phyloP scores from a whole-genome alignment of 192 early-diverging fungal species.

The Coemansia pectinata region DNA sequence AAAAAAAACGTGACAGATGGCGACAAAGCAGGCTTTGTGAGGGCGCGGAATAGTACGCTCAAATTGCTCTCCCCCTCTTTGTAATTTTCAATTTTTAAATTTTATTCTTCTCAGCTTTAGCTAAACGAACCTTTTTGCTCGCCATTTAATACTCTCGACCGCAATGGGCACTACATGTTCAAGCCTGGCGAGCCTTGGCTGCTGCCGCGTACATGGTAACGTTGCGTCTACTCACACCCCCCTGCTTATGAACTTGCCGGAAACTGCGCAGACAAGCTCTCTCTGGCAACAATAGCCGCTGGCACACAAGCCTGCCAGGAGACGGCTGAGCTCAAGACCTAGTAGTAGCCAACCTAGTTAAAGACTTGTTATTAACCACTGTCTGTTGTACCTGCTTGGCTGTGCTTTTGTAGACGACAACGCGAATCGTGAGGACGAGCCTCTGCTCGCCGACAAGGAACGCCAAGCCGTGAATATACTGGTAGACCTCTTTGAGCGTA shows the following conservation, averaged over 20 bases:
- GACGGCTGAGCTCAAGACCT: background rate
- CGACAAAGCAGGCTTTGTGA: background rate
- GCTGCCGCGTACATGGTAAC: conserved; percentile 33
- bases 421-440: conserved; percentile 42
- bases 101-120: background rate
- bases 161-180: conserved; percentile 44
- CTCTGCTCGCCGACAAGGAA: conserved; percentile 50
- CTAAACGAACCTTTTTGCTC: conserved; percentile 3
- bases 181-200: conserved; percentile 23
- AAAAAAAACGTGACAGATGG: background rate
- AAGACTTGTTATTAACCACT: background rate
- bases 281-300: background rate
- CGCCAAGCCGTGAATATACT: conserved; percentile 52
- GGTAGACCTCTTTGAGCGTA: conserved; percentile 55
- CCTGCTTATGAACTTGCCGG: background rate
- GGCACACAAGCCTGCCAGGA: background rate
- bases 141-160: conserved; percentile 1
- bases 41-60: background rate
- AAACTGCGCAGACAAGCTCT: conserved; percentile 3
- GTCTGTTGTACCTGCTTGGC: background rate
- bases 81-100: background rate
- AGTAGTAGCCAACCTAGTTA: background rate
- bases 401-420: conserved; percentile 37
- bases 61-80: background rate
- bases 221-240: background rate